Percentiles rank a stretch among this genome's conserved stretches.
phyloP scores from a whole-genome alignment of 257 asterid genomes.

The Misopates orontium region DNA sequence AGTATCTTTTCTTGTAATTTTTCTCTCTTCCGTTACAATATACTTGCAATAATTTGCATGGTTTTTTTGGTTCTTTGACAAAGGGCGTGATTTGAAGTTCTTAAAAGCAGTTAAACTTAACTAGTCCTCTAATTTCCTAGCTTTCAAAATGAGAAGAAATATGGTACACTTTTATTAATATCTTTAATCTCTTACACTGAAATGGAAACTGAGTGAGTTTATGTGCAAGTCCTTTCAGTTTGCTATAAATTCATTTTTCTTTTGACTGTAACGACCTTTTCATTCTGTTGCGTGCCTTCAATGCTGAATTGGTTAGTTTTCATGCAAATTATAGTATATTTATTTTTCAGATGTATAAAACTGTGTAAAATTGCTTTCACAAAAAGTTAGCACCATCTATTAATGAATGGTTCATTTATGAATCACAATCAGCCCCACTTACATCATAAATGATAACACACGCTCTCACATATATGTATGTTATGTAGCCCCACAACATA shows the following conservation, averaged over 20 bases:
- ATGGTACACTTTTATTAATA: not conserved
- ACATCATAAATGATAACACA: not conserved
- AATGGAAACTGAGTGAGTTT: not conserved
- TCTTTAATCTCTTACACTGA: constrained; percentile 1
- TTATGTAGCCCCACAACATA: not conserved
- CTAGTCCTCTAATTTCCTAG: too few relatives aligned
- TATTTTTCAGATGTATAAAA: constrained; percentile 8
- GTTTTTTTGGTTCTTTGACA: too few relatives aligned
- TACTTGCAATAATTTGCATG: too few relatives aligned
- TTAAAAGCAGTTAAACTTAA: too few relatives aligned
- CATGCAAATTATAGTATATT: not conserved
- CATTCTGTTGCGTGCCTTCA: constrained; percentile 9
- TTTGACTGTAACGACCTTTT: constrained; percentile 2
- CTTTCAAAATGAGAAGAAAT: too few relatives aligned
- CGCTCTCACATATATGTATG: not conserved
- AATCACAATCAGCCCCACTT: constrained; percentile 17
- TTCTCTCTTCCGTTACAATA: too few relatives aligned
- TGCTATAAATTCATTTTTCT: too few relatives aligned
- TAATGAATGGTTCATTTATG: constrained; percentile 8
- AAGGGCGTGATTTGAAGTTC: too few relatives aligned
- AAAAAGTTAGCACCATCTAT: constrained; percentile 10
- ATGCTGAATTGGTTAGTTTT: constrained; percentile 3
- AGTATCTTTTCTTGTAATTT: too few relatives aligned
- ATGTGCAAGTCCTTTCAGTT: too few relatives aligned
- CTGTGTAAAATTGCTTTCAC: constrained; percentile 25